Evolutionary conservation across 495 filamentous ascomycete genomes (phyloP), one percentile per base, ranked within the genome.

Genomic region (Trichoderma orchidacearum): DNA sequence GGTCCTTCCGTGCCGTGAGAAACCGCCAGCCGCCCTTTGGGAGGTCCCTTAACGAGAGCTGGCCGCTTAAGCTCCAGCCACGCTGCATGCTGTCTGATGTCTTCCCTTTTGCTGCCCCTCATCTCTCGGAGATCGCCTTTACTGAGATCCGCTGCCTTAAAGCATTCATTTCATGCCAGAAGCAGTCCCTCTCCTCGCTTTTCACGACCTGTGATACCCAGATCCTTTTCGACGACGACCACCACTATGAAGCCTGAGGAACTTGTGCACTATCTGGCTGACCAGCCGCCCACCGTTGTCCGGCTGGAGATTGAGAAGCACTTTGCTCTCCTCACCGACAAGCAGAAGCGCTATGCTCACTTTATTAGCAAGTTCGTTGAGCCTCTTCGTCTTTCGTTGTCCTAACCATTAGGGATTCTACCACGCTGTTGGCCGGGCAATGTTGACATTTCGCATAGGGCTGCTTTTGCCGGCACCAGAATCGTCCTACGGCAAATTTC

Each of bases 281-380:
- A 98, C 74, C 84, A 84, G 48, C 93, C 93, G 18, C 93, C 93
- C 0, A 83, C 82, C 17, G 82, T 95, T 55, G 92, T 95, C 45
- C 80, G 83, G 18, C 80, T 98, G 30, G 84, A 86, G 63, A 87
- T 96, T 66, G 88, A 87, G 71, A 82, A 85, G 55, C 93, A 96
- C 68, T 98, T 96, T 68, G 84, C 90, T 38, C 81, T 86, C 12
- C 72, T 98, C 56, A 82, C 77, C 36, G 82, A 89, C 63, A 74
- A 84, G 61, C 78, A 90, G 73, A 89, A 87, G 67, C 81, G 81
- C 68, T 98, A 98, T 72, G 90, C 93, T 32, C 93, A 98, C 69
- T 87, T 87, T 63, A 89, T 96, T 64, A 90, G 85, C 78, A 76
- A 80, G 88, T 91, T 79, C 59, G 75, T 50, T n/a, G 18, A 11